Percentiles rank a stretch among this genome's conserved stretches.
Conservation (phyloP, 306 rosid genomes). For the Glycyrrhiza uralensis region DNA sequence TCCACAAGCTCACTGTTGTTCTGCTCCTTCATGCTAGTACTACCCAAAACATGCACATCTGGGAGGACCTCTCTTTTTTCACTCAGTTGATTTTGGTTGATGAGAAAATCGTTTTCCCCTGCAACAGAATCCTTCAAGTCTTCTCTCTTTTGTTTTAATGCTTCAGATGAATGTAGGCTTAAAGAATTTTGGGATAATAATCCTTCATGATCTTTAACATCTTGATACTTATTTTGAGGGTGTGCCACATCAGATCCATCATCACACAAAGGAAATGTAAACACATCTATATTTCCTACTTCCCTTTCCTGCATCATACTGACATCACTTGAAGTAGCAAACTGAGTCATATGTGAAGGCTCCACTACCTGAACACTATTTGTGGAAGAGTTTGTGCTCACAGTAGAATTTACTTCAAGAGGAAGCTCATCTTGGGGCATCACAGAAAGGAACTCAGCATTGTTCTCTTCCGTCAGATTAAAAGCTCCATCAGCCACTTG, state of each 20-base stretch:
- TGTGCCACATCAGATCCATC: constrained; percentile 22
- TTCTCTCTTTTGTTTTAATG: constrained; percentile 23
- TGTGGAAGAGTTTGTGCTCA: constrained; percentile 3
- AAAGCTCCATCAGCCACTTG: constrained; percentile 17
- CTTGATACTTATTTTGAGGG: constrained; percentile 35
- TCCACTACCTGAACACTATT: constrained; percentile 24
- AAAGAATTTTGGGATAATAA: constrained; percentile 27
- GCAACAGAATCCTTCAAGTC: constrained; percentile 11
- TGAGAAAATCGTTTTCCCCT: constrained; percentile 16
- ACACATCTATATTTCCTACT: constrained; percentile 31
- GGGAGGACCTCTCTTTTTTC: constrained; percentile 26
- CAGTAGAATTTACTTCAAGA: constrained; percentile 32
- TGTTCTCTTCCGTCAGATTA: constrained; percentile 22
- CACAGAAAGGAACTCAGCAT: constrained; percentile 23
- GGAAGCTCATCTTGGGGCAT: constrained; percentile 21
- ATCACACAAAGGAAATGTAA: constrained; percentile 23
- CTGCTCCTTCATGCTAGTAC: constrained; percentile 9
- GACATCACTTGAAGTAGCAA: constrained; percentile 20
- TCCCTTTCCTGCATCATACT: constrained; percentile 26
- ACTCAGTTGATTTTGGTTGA: constrained; percentile 28
- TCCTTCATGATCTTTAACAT: constrained; percentile 33
- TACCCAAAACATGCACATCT: constrained; percentile 32
- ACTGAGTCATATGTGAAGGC: constrained; percentile 8
- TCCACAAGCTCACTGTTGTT: constrained; percentile 10
- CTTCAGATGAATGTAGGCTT: constrained; percentile 22